phyloP scores from a whole-genome alignment of 257 asterid genomes.

The Thymus mandschuricus region DNA sequence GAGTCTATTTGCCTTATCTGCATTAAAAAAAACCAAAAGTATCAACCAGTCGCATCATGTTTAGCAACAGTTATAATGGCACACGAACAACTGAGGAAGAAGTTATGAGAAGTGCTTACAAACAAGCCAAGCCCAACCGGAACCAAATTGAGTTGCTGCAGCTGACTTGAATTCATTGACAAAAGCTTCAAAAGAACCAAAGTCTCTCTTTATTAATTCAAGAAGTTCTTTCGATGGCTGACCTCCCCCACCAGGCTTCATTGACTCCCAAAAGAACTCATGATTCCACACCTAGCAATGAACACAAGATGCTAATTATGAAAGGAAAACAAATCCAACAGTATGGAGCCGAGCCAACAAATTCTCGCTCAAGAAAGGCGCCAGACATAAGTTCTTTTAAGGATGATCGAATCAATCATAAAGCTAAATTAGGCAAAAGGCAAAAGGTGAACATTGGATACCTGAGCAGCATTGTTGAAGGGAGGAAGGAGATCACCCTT shows the following conservation, averaged over 20 bases:
- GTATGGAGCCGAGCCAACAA: background rate
- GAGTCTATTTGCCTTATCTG: slow-evolving; percentile 87
- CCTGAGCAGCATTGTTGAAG: slow-evolving; percentile 99
- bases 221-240: slow-evolving; percentile 76
- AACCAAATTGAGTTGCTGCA: slow-evolving; percentile 91
- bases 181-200: slow-evolving; percentile 85
- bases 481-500: slow-evolving; percentile 86
- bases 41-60: slow-evolving; percentile 4
- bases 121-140: slow-evolving; percentile 99
- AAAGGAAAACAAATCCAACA: background rate
- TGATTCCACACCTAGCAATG: slow-evolving; percentile 83
- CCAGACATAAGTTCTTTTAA: background rate
- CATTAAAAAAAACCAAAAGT: slow-evolving; percentile 2
- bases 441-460: slow-evolving; percentile 26
- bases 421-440: background rate
- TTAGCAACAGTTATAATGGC: background rate
- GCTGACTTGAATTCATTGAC: slow-evolving; percentile 78
- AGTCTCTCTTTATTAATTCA: slow-evolving; percentile 76
- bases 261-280: slow-evolving; percentile 94
- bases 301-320: background rate
- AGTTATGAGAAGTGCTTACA: slow-evolving; percentile 50
- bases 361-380: background rate
- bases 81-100: background rate
- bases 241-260: slow-evolving; percentile 97
- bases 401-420: background rate